Evolutionary conservation across 1,284 basidiomycete genomes (phyloP).

Genomic region (Xerocomus amazonicus): DNA sequence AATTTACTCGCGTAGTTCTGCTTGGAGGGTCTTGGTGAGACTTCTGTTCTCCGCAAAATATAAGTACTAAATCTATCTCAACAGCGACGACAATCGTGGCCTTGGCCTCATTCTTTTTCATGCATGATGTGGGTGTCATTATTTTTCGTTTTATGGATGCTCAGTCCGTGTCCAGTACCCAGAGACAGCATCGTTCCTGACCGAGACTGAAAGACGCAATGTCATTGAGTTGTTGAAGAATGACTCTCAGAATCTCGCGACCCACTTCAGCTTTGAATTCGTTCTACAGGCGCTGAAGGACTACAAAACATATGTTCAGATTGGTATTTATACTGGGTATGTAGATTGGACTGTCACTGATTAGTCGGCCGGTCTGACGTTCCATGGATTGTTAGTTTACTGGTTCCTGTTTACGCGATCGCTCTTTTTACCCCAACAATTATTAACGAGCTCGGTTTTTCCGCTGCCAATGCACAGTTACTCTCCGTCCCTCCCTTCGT

Average conservation of each 20-base stretch:
- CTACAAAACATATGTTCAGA: conserved; percentile 44
- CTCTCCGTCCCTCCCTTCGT: conserved; percentile 53
- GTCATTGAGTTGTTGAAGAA: conserved; percentile 39
- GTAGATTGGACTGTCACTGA: conserved; percentile 3
- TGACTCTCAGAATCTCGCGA: conserved; percentile 36
- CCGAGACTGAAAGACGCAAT: conserved; percentile 33
- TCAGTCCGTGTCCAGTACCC: conserved; percentile 36
- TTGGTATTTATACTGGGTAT: conserved; percentile 45
- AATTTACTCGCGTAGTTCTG: conserved; percentile 22
- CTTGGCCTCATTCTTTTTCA: conserved; percentile 38
- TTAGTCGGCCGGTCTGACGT: conserved; percentile 1
- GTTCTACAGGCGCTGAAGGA: conserved; percentile 42
- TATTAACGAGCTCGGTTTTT: conserved; percentile 52
- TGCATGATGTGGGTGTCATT: conserved; percentile 39
- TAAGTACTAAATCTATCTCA: background rate
- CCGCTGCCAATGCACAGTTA: conserved; percentile 54
- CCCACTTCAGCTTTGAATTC: conserved; percentile 35
- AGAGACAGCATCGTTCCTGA: conserved; percentile 45
- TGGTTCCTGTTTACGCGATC: conserved; percentile 55
- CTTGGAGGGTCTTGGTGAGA: conserved; percentile 26
- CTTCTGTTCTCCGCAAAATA: background rate
- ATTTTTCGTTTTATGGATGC: background rate
- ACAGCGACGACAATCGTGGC: conserved; percentile 38
- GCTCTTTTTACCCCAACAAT: conserved; percentile 59
- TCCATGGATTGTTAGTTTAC: conserved; percentile 31